Evolutionary conservation across 164 flowering plant genomes (phyloP), one percentile per base, ranked within the genome.

Genomic region (Warburgia ugandensis): DNA sequence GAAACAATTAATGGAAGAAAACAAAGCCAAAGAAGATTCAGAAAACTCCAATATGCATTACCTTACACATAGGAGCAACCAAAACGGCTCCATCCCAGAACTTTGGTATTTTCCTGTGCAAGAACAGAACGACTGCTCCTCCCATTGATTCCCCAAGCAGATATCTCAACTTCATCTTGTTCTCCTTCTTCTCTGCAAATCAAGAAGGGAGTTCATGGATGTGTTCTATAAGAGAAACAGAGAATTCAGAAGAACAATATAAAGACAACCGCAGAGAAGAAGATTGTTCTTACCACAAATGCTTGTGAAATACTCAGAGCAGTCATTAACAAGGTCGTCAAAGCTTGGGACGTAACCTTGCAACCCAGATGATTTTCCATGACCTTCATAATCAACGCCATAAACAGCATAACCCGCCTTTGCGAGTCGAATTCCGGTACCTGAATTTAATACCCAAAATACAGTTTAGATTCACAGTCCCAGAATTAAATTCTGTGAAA

Each of bases 41-140:
- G n/a, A n/a, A n/a, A n/a, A n/a, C n/a, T n/a, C n/a, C n/a, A n/a
- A n/a, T n/a, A n/a, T n/a, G n/a, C n/a, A n/a, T n/a, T n/a, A 84
- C 97, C 92, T 84, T 86, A 58, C 95, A 86, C 97, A 86, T 89
- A 50, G 97, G 97, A 9, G 97, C 97, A n/a, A 76, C 78, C 63
- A 89, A 65, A 25, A 89, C 62, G 4, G 80, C 94, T 41, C 97
- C 97, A 55, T 86, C 82, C 88, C 88, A 89, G 41, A 30, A 89
- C 2, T 63, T 59, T 0, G 94, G 88, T 59, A 56, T 72, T 55
- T 73, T 77, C 40, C 77, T 68, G 62, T 78, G 83, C 13, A 89
- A 30, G 0, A 75, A 61, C 16, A 89, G 69, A 16, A 63, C 75
- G 30, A 89, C 76, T 30, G 94, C 90, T 52, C 95, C 97, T 54